Conservation (phyloP, 2,329 filamentous ascomycete species). For the Alternaria atra region DNA sequence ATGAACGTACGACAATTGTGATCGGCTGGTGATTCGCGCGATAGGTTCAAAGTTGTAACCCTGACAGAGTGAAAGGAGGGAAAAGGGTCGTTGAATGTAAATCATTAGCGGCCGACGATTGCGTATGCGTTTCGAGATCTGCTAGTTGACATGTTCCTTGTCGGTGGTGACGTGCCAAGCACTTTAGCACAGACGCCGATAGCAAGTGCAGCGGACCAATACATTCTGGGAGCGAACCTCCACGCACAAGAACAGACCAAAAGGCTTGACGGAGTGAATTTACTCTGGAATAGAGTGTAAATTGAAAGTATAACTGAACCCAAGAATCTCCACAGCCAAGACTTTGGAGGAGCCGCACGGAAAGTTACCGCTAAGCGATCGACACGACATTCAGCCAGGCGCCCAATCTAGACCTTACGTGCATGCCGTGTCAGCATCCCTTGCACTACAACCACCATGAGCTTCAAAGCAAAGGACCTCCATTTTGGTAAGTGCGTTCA, state of each 20-base stretch:
- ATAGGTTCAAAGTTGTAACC: slow-evolving; percentile 3
- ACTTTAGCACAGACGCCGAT: slow-evolving; percentile 17
- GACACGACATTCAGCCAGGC: slow-evolving; percentile 15
- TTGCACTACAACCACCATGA: slow-evolving; percentile 51
- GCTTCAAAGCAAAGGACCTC: slow-evolving; percentile 74
- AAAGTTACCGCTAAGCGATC: slow-evolving; percentile 22
- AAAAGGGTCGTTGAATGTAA: slow-evolving; percentile 14
- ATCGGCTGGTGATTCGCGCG: slow-evolving; percentile 9
- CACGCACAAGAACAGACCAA: neutral
- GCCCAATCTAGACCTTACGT: slow-evolving; percentile 13
- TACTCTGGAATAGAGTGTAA: neutral
- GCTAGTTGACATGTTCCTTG: slow-evolving; percentile 24
- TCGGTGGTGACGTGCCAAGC: slow-evolving; percentile 23
- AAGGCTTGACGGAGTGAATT: neutral
- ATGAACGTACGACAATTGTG: slow-evolving; percentile 16
- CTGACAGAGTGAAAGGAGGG: slow-evolving; percentile 14
- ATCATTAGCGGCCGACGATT: slow-evolving; percentile 28
- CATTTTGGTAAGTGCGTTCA: slow-evolving; percentile 62
- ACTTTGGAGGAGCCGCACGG: slow-evolving; percentile 18
- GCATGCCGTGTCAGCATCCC: slow-evolving; percentile 2
- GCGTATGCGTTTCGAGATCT: slow-evolving; percentile 32
- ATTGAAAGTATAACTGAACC: neutral
- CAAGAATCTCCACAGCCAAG: slow-evolving; percentile 4
- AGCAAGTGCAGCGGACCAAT: slow-evolving; percentile 18
- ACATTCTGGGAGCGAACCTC: slow-evolving; percentile 11